These are phyloP conservation scores for Mycena epipterygia DNA, from an alignment of 768 basidiomycete genomes.

Conservation along the genomic window DNA sequence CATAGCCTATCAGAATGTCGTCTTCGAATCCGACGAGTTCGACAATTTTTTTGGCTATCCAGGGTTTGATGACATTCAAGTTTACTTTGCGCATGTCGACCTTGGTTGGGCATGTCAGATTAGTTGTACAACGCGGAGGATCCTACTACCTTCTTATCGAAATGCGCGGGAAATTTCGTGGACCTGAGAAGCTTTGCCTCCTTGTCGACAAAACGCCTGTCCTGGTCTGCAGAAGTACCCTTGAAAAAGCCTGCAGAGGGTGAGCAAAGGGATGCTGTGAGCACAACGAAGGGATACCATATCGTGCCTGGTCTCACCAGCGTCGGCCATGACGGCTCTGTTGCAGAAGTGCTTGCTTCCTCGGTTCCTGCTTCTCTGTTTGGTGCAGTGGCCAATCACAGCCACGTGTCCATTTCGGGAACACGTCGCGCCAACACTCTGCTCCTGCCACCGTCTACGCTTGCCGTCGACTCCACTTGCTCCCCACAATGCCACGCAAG, in stretches of 20 bases:
- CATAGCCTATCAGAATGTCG: slow-evolving; percentile 97
- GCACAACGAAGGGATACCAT: slow-evolving; percentile 42
- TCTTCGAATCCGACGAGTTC: slow-evolving; percentile 96
- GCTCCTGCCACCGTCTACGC: slow-evolving; percentile 7
- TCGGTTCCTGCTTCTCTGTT: no score
- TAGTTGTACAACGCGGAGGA: background rate
- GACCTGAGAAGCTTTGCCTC: slow-evolving; percentile 89
- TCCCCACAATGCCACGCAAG: slow-evolving; percentile 26
- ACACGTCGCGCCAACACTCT: slow-evolving; percentile 24
- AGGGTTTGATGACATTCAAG: slow-evolving; percentile 90
- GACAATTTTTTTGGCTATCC: slow-evolving; percentile 94
- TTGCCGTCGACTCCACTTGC: background rate
- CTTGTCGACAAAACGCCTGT: slow-evolving; percentile 95
- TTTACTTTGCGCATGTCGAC: slow-evolving; percentile 98
- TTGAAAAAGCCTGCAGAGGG: slow-evolving; percentile 81
- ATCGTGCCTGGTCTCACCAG: slow-evolving; percentile 56
- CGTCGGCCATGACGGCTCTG: slow-evolving; percentile 65
- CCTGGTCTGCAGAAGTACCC: slow-evolving; percentile 91
- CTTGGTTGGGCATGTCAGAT: slow-evolving; percentile 55
- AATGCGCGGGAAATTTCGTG: slow-evolving; percentile 92
- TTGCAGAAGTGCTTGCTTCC: slow-evolving; percentile 1
- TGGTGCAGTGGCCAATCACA: no score
- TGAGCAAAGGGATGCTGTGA: slow-evolving; percentile 41
- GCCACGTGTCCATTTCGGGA: slow-evolving; percentile 8
- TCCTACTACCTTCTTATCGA: slow-evolving; percentile 82